Percentiles rank a stretch among this genome's conserved stretches.
Conservation (phyloP, 495 filamentous ascomycete genomes). For the Penicillium arizonense region DNA sequence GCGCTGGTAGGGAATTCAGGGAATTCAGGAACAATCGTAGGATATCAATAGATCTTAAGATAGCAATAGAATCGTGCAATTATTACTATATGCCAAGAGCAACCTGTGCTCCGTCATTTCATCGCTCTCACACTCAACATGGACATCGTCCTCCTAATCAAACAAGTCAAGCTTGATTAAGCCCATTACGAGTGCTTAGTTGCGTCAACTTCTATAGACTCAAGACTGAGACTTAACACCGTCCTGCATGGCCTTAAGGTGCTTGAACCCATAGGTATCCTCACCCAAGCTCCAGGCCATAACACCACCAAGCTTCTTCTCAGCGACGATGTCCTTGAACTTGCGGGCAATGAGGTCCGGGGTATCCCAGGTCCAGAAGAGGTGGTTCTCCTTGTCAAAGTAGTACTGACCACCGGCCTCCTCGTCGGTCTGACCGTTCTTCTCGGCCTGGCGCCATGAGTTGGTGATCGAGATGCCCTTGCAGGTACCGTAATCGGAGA, state of each 20-base stretch:
- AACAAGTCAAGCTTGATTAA: too few relatives aligned
- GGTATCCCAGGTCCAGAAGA: conserved; percentile 80
- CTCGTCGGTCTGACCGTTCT: conserved; percentile 56
- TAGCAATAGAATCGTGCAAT: too few relatives aligned
- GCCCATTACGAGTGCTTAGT: too few relatives aligned
- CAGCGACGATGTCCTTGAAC: conserved; percentile 57
- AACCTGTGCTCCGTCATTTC: too few relatives aligned
- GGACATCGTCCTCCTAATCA: too few relatives aligned
- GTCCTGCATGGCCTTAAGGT: conserved; percentile 57
- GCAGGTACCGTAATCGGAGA: conserved; percentile 43
- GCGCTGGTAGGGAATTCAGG: too few relatives aligned
- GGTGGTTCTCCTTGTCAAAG: conserved; percentile 55
- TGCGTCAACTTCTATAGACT: neutral
- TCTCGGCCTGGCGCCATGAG: conserved; percentile 49
- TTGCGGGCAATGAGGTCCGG: conserved; percentile 60
- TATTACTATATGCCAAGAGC: too few relatives aligned
- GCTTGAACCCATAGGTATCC: conserved; percentile 58
- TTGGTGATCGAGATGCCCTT: conserved; percentile 38
- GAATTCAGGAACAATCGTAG: too few relatives aligned
- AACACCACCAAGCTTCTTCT: conserved; percentile 62
- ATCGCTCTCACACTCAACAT: too few relatives aligned
- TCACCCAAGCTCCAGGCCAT: conserved; percentile 76
- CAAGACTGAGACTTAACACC: conserved; percentile 33
- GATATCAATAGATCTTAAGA: too few relatives aligned
- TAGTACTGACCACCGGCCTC: conserved; percentile 66